Evolutionary conservation across 768 basidiomycete genomes (phyloP).

Genomic region (Boletus bicolor): DNA sequence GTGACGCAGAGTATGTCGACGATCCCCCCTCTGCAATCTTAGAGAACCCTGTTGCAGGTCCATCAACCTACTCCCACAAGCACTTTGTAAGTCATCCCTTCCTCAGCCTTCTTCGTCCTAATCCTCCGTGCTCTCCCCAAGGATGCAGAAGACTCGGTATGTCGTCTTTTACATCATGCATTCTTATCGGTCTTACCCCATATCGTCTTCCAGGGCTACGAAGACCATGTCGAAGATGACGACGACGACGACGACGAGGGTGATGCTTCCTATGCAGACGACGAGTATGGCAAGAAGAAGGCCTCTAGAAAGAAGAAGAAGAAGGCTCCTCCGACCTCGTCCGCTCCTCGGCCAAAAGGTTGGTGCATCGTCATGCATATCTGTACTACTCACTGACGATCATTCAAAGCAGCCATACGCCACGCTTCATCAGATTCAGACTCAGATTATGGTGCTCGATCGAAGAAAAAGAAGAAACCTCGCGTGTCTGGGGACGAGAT

Average conservation of each 20-base stretch:
- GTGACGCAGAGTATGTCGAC: conserved; percentile 41
- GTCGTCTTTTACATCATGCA: conserved; percentile 12
- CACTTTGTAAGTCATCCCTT: conserved; percentile 52
- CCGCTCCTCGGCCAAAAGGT: conserved; percentile 60
- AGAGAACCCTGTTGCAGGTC: conserved; percentile 36
- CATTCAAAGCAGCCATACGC: conserved; percentile 44
- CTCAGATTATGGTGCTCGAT: conserved; percentile 81
- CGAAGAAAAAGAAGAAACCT: conserved; percentile 81
- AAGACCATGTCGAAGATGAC: conserved; percentile 48
- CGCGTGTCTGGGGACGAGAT: conserved; percentile 62
- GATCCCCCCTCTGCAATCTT: conserved; percentile 36
- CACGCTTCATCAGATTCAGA: conserved; percentile 73
- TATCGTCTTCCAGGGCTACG: conserved; percentile 59
- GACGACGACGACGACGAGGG: conserved; percentile 74
- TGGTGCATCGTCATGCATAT: conserved; percentile 13
- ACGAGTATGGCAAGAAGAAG: conserved; percentile 73
- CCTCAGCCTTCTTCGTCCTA: conserved; percentile 1
- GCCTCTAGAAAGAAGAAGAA: conserved; percentile 67
- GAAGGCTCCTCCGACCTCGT: conserved; percentile 37
- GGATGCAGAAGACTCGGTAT: conserved; percentile 34
- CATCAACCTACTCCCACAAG: conserved; percentile 47
- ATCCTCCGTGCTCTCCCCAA: conserved; percentile 5
- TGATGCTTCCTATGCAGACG: conserved; percentile 76
- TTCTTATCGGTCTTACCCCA: conserved; percentile 19
- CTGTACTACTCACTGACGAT: conserved; percentile 4